Evolutionary conservation across 2,329 filamentous ascomycete genomes (phyloP), one percentile per base, ranked within the genome.

Genomic region (Ascochyta rabiei): DNA sequence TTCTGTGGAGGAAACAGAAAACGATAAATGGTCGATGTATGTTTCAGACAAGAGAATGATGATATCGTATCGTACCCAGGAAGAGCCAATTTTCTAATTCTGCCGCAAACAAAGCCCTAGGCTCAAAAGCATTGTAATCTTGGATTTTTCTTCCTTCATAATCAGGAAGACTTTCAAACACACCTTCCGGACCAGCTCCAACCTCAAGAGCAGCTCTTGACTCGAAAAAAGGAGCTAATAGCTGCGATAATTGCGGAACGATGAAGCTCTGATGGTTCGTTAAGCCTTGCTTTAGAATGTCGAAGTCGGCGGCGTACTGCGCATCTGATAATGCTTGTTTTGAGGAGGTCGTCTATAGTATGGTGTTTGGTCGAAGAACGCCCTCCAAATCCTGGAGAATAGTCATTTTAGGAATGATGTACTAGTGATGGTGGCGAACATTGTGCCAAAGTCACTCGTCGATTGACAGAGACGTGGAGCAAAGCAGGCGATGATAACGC

Each of bases 121-220:
- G 81, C 65, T 87, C 84, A 53, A 81, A 82, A 18, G 84, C 84
- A 55, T 67, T 64, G 61, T 87, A 87, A 62, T 42, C 79, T 6
- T n/a, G 74, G 53, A 87, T 69, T 40, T 77, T 81, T 6, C 59
- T 62, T 69, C 76, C 79, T 35, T 80, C 41, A 57, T 26, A 24
- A 8, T 26, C 13, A 3, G 84, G 81, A n/a, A 88, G 71, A 64
- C 76, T 46, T 50, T 73, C 80, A 42, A 88, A 74, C 6, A 87
- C 62, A 60, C 77, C 86, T 67, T 79, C 75, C 0, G 82, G 79
- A 8, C 85, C 85, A 0, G 86, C 83, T 58, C 84, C 83, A 43
- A 87, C 81, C 61, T 87, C 85, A 6, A 88, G 75, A n/a, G 81
- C 78, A 4, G 84, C 44, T 28, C 74, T 76, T 5, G 79, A 79